Conservation (phyloP, 371 early-diverging fungal species). For the Rhizoclosmatium hyalinum region DNA sequence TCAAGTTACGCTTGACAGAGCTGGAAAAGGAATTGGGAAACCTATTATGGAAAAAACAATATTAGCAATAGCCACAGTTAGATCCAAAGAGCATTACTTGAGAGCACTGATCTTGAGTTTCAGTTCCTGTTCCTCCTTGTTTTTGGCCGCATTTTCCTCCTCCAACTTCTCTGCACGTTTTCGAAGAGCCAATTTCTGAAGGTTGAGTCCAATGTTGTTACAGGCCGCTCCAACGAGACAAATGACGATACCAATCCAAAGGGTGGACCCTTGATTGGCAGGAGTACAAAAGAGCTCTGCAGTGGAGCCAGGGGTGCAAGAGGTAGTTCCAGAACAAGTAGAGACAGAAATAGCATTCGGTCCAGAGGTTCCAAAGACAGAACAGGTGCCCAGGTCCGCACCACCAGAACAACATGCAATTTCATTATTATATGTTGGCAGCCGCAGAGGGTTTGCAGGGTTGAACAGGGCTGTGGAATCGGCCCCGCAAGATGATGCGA, state of each 20-base stretch:
- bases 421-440: constrained; percentile 26
- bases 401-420: constrained; percentile 35
- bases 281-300: background rate
- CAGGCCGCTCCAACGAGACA: constrained; percentile 74
- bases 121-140: constrained; percentile 28
- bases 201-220: constrained; percentile 83
- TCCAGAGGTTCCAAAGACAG: constrained; percentile 45
- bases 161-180: constrained; percentile 57
- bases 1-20: constrained; percentile 14
- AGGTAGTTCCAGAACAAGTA: constrained; percentile 8
- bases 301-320: constrained; percentile 13
- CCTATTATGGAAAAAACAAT: background rate
- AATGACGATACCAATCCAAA: constrained; percentile 76
- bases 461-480: constrained; percentile 38
- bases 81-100: constrained; percentile 3
- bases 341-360: constrained; percentile 36
- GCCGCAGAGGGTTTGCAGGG: constrained; percentile 25
- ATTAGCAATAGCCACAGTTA: background rate
- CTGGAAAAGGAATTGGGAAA: constrained; percentile 6
- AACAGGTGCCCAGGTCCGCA: constrained; percentile 38
- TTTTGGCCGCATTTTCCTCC: constrained; percentile 9
- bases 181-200: constrained; percentile 82
- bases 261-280: constrained; percentile 9
- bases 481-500: constrained; percentile 62
- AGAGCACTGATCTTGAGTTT: constrained; percentile 18